phyloP scores from a whole-genome alignment of 139 green algal species.

The Chlamydomonas sp. region DNA sequence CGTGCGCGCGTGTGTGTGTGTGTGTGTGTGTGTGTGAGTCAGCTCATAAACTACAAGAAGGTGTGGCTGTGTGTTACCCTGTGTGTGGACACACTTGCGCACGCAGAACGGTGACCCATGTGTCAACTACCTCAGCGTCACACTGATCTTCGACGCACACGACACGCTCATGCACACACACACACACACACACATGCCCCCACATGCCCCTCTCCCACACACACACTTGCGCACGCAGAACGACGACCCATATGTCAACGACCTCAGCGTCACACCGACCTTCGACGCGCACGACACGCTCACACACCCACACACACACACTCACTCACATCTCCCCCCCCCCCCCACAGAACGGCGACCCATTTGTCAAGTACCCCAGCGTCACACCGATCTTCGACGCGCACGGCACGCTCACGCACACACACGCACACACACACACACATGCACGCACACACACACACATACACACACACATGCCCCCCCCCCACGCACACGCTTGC shows the following conservation, averaged over 20 bases:
- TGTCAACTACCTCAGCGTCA: neutral
- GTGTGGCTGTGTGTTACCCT: neutral
- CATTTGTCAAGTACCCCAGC: neutral
- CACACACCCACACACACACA: too few species aligned
- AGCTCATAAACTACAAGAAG: neutral
- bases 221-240: neutral
- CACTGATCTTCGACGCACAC: neutral
- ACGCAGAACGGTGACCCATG: neutral
- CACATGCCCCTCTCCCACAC: too few species aligned
- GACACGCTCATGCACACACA: neutral
- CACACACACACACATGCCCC: too few species aligned
- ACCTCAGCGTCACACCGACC: neutral
- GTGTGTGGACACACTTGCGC: neutral
- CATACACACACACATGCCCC: too few species aligned
- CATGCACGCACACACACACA: too few species aligned
- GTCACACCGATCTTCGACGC: neutral
- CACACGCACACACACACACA: too few species aligned
- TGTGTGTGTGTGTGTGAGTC: neutral
- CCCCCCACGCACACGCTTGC: too few species aligned
- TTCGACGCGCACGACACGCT: too few species aligned
- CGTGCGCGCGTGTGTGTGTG: neutral
- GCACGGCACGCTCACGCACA: too few species aligned
- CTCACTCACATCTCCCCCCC: too few species aligned
- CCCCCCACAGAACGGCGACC: neutral
- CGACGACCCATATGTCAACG: neutral